These are phyloP conservation scores for Ophiocordyceps camponoti-saundersi DNA, from an alignment of 2,329 filamentous ascomycete species.

Conservation along the genomic window DNA sequence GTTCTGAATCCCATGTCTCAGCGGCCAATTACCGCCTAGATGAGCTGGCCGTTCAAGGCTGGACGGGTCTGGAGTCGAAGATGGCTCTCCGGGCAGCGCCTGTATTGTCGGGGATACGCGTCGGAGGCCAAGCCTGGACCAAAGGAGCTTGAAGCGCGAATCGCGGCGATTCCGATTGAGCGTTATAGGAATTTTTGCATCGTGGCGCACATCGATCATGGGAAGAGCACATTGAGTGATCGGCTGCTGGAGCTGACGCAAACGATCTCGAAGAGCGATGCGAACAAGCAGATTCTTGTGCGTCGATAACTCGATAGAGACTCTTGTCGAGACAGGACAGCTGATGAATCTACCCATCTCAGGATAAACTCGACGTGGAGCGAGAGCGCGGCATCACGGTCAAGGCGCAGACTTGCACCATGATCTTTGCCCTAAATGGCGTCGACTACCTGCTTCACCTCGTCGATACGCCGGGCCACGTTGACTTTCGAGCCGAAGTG, in stretches of 20 bases:
- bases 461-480: conserved; percentile 92
- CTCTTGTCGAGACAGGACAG: neutral
- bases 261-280: conserved; percentile 64
- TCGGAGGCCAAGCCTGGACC: conserved; percentile 12
- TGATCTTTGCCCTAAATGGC: conserved; percentile 80
- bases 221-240: conserved; percentile 90
- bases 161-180: conserved; percentile 59
- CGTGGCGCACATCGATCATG: conserved; percentile 96
- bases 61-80: conserved; percentile 19
- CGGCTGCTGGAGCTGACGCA: conserved; percentile 85
- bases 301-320: neutral
- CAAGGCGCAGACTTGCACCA: conserved; percentile 95
- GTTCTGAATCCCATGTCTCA: neutral
- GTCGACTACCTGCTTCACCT: conserved; percentile 86
- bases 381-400: conserved; percentile 93
- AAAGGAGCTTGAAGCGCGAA: conserved; percentile 28
- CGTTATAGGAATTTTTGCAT: conserved; percentile 94
- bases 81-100: conserved; percentile 9
- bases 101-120: conserved; percentile 4
- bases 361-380: conserved; percentile 91
- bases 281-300: conserved; percentile 79
- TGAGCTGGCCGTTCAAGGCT: conserved; percentile 19
- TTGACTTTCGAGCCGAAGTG: conserved; percentile 94
- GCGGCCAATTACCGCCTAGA: conserved; percentile 9
- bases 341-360: conserved; percentile 4